Base-by-base conservation (phyloP, 2,329 filamentous ascomycete genomes). In the Aureobasidium sp. region DNA sequence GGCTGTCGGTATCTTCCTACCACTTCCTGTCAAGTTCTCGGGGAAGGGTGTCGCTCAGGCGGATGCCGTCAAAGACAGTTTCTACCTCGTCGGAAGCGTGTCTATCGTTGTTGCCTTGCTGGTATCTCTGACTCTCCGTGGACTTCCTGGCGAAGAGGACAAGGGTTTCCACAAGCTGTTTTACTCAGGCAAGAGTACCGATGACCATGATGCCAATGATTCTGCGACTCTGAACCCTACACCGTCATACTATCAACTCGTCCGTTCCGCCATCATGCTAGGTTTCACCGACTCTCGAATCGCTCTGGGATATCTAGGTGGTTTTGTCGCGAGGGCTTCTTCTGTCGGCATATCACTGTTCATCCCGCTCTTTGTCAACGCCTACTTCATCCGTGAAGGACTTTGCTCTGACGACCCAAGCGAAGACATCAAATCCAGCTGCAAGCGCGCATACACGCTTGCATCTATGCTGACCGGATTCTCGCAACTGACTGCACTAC, bases 321-420 rank as follows among this genome's bases (percentile, higher is more conserved):
- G 94, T 1, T 97, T 97, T 69, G 93, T 99, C 2, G 93, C 92
- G 11, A 86, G 94, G 61, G 92, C 94, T 8, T 97, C 92, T 0
- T 96, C 91, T 0, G 94, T 99, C 5, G 93, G 90, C 58, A 96
- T 99, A 66, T 95, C 91, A 0, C 83, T 97, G 6, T 99, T 97
- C 76, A 89, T 99, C 60, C 94, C 94, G 0, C 82, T 99, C 1
- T 95, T 89, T 71, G 85, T 97, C 68, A 97, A 97, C 72, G 87
- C 90, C 27, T 96, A 90, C 74, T 97, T 93, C 74, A 89, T 93
- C 65, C 78, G 80, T 53, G 87, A 88, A 59, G 92, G 91, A 2
- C 87, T 89, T 66, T 97, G 94, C 76, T 81, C 85, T 33, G 76
- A 74, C 17, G 74, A 78, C 44, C 74, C 76, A 5, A 64, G 67